Base-by-base conservation (phyloP, 495 filamentous ascomycete genomes). In the Mytilinidion resinicola region DNA sequence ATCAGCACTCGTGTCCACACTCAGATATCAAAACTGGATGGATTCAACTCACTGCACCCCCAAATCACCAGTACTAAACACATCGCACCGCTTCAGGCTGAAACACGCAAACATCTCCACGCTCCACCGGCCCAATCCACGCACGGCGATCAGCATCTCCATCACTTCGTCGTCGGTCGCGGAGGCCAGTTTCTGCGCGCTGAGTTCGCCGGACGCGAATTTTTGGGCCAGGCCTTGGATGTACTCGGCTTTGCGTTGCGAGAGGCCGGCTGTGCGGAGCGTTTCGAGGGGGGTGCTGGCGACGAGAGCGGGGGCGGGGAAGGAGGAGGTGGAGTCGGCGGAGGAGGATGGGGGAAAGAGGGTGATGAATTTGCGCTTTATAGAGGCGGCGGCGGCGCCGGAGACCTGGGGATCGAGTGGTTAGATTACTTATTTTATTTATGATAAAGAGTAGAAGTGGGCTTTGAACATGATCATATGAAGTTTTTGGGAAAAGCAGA, bases 51-150 rank as follows among this genome's bases (percentile, higher is more conserved):
- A 85, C 83, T 96, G 91, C 51, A 98, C 89, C 14, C 93, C 93
- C 67, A 98, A 71, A 77, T 98, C 93, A 0, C 93, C 95, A 14
- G 87, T 85, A 6, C 87, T 90, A 66, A 98, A 96, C 25, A 98
- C 86, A 77, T 97, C 92, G 78, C 88, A 85, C 21, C 95, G 78
- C 79, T 96, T 96, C 44, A 97, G 73, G 10, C 80, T 86, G 72
- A 97, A 97, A 68, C 86, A 87, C 59, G 90, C 86, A 74, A 48
- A 57, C 92, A 96, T 97, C 77, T 96, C 91, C 19, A 92, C 93
- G 53, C 85, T 90, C 93, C 95, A 97, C 59, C 74, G 77, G 2
- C 93, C 93, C 51, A 98, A 71, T 4, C 93, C 93, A 36, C 91
- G 77, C 35, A 98, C 90, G 17, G 88, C 87, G n/a, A 82, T 87